Conservation (phyloP, 2,329 filamentous ascomycete species). For the Bipolaris victoriae region DNA sequence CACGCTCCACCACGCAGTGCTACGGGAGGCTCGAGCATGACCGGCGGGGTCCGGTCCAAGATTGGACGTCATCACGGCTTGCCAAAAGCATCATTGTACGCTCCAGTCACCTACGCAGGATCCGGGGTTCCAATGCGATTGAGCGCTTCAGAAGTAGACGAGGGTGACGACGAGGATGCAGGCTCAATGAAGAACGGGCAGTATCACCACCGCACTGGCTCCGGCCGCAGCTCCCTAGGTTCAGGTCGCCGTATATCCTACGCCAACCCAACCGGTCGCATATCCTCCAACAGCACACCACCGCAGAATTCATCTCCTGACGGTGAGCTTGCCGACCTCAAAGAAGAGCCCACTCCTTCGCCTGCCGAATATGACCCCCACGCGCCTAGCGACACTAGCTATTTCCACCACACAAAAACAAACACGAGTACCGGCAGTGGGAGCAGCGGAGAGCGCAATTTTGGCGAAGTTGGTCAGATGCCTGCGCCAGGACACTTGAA, state of each 20-base stretch:
- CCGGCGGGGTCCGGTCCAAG: constrained; percentile 73
- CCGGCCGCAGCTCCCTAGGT: constrained; percentile 71
- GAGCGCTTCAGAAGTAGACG: constrained; percentile 94
- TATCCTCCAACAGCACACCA: constrained; percentile 61
- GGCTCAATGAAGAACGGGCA: constrained; percentile 46
- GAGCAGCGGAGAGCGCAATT: constrained; percentile 55
- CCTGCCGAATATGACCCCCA: constrained; percentile 44
- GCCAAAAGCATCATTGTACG: constrained; percentile 77
- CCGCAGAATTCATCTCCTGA: constrained; percentile 51
- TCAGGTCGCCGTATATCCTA: constrained; percentile 49
- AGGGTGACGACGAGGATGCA: constrained; percentile 79
- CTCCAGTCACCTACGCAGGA: constrained; percentile 74
- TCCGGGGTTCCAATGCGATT: constrained; percentile 88
- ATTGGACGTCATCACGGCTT: constrained; percentile 82
- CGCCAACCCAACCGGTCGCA: constrained; percentile 52
- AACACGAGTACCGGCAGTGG: constrained; percentile 53
- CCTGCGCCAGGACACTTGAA: constrained; percentile 49
- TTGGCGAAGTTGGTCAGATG: constrained; percentile 62
- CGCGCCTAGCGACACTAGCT: constrained; percentile 38
- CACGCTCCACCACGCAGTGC: constrained; percentile 45
- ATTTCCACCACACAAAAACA: constrained; percentile 53
- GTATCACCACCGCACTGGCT: constrained; percentile 73
- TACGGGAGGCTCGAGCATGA: constrained; percentile 47
- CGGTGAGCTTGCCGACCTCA: constrained; percentile 48
- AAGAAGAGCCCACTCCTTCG: constrained; percentile 56